Conservation (phyloP, 176 grass and related monocot genomes). For the Avena insularis region DNA sequence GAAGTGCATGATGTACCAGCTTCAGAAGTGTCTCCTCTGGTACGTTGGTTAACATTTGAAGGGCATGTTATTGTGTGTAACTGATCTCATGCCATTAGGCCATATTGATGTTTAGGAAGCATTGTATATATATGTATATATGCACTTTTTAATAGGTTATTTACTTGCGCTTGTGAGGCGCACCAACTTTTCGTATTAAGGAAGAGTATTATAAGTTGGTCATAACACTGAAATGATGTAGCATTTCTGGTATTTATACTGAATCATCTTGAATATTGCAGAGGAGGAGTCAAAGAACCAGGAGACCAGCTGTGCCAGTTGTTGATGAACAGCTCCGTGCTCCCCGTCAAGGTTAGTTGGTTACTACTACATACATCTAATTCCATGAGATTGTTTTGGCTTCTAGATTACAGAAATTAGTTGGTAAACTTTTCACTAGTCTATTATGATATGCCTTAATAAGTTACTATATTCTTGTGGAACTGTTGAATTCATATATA, state of each 20-base stretch:
- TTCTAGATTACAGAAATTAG: background rate
- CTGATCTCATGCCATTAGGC: background rate
- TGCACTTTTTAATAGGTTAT: background rate
- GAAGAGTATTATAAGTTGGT: background rate
- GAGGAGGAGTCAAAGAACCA: slow-evolving; percentile 48
- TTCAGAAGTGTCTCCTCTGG: slow-evolving; percentile 45
- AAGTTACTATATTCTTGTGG: slow-evolving; percentile 1
- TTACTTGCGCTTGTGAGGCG: no score
- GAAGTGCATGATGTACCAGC: slow-evolving; percentile 46
- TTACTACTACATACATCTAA: background rate
- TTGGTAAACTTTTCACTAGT: background rate
- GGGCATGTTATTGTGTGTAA: background rate
- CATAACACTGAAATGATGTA: background rate
- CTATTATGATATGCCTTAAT: background rate
- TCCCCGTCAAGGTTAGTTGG: slow-evolving; percentile 44
- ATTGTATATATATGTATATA: background rate
- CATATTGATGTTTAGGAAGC: background rate
- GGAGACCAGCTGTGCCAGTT: slow-evolving; percentile 28
- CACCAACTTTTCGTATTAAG: background rate
- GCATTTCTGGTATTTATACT: slow-evolving; percentile 20
- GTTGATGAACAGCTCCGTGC: slow-evolving; percentile 42
- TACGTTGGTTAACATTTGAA: background rate
- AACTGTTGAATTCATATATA: slow-evolving; percentile 3
- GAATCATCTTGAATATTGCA: slow-evolving; percentile 32
- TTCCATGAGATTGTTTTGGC: slow-evolving; percentile 5